Evolutionary conservation across 352 stramenopile species (phyloP).

Genomic region (Globisporangium cederbergense): DNA sequence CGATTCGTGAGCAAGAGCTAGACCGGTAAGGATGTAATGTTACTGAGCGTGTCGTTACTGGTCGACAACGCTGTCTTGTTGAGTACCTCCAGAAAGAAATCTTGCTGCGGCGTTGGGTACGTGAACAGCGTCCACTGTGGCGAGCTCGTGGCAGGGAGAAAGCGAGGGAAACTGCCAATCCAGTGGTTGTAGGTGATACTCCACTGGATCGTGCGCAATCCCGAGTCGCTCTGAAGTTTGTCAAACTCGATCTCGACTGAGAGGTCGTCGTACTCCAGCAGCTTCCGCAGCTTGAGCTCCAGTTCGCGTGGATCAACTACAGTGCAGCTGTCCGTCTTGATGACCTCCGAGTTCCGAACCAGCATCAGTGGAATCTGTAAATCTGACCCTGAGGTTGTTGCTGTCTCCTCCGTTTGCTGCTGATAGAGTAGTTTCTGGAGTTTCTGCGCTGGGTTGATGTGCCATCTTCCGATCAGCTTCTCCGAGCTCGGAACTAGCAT

Average conservation of each 20-base stretch:
- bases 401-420: conserved; percentile 11
- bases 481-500: conserved; percentile 30
- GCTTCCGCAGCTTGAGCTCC: conserved; percentile 24
- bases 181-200: conserved; percentile 34
- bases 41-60: background rate
- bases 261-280: conserved; percentile 45
- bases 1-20: background rate
- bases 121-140: conserved; percentile 33
- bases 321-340: conserved; percentile 22
- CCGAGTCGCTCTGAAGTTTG: conserved; percentile 14
- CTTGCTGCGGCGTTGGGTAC: conserved; percentile 15
- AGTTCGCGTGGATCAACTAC: conserved; percentile 14
- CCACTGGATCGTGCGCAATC: conserved; percentile 24
- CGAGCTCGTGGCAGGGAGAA: conserved; percentile 19
- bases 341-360: conserved; percentile 15
- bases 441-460: conserved; percentile 18
- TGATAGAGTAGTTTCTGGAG: conserved; percentile 38
- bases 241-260: conserved; percentile 26
- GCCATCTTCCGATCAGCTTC: conserved; percentile 34
- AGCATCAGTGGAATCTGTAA: conserved; percentile 23
- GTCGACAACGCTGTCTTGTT: conserved; percentile 2
- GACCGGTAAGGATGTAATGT: background rate
- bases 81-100: conserved; percentile 11
- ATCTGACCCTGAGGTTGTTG: background rate
- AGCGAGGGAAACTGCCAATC: conserved; percentile 23